Evolutionary conservation across 208 protist genomes (phyloP).

Genomic region (Crithidia sp.): DNA sequence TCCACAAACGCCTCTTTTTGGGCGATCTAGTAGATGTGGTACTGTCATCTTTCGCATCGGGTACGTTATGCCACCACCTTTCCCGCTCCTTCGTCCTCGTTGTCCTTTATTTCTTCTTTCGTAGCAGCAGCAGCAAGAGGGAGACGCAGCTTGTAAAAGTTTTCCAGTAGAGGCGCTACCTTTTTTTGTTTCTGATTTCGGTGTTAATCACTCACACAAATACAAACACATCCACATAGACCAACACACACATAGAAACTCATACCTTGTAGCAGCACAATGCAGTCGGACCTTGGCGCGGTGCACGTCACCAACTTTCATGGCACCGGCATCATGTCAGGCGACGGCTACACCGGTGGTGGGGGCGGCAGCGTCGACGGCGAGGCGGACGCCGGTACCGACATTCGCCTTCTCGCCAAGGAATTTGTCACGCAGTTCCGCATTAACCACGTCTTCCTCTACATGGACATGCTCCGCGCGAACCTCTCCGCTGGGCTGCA

Average conservation of each 20-base stretch:
- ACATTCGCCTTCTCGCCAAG: conserved; percentile 74
- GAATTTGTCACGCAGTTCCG: conserved; percentile 84
- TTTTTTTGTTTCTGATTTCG: neutral
- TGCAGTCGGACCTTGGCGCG: conserved; percentile 78
- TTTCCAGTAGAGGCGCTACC: neutral
- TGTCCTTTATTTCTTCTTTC: no score
- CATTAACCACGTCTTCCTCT: conserved; percentile 81
- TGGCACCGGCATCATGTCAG: conserved; percentile 36
- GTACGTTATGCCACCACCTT: no score
- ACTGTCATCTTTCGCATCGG: no score
- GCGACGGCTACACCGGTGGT: conserved; percentile 29
- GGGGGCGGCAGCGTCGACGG: conserved; percentile 21
- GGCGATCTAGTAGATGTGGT: no score
- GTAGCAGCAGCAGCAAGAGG: no score
- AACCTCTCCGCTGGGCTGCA: conserved; percentile 83
- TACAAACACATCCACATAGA: neutral
- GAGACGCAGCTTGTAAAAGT: no score
- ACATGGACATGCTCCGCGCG: conserved; percentile 85
- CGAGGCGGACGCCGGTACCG: conserved; percentile 31
- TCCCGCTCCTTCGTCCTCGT: no score
- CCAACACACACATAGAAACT: neutral
- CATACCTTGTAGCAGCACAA: conserved; percentile 7
- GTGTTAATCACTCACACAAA: neutral
- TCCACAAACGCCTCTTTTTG: no score
- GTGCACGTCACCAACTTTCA: conserved; percentile 89